Percentiles rank a stretch among this genome's conserved stretches.
phyloP scores from a whole-genome alignment of 306 rosid species.

The Inga oerstediana region DNA sequence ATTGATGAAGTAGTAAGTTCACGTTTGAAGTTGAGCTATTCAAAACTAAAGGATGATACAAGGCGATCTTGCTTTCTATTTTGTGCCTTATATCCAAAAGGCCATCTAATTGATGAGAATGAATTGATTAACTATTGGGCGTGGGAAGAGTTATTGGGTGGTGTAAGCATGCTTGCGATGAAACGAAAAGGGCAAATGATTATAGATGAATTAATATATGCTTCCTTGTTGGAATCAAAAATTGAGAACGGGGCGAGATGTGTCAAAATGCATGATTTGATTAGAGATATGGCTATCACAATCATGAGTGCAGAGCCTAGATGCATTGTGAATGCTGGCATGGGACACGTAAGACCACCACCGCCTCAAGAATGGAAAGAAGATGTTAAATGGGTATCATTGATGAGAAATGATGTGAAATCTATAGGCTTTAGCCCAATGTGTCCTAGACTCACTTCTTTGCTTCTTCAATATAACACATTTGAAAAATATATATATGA shows the following conservation, averaged over 20 bases:
- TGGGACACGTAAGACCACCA: background rate
- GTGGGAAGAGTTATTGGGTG: slow-evolving; percentile 28
- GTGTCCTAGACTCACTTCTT: background rate
- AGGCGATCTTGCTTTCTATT: slow-evolving; percentile 24
- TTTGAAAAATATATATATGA: background rate
- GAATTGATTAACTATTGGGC: slow-evolving; percentile 29
- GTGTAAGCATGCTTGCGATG: background rate
- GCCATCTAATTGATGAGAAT: slow-evolving; percentile 5
- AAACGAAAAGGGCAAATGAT: slow-evolving; percentile 14
- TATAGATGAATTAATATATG: slow-evolving; percentile 20
- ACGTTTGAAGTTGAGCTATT: slow-evolving; percentile 24
- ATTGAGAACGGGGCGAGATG: background rate
- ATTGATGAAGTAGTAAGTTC: slow-evolving; percentile 27
- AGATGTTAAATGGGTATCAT: slow-evolving; percentile 30
- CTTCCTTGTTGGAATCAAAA: slow-evolving; percentile 18
- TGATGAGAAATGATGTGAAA: slow-evolving; percentile 26
- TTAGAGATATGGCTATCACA: slow-evolving; percentile 31
- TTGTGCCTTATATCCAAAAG: slow-evolving; percentile 32
- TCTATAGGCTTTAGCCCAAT: background rate
- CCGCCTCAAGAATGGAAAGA: background rate
- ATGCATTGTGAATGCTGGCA: slow-evolving; percentile 26
- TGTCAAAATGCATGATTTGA: slow-evolving; percentile 32
- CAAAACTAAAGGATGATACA: slow-evolving; percentile 25
- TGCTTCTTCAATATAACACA: slow-evolving; percentile 25
- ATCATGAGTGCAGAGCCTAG: slow-evolving; percentile 13